Evolutionary conservation across 2,329 filamentous ascomycete genomes (phyloP), one percentile per base, ranked within the genome.

Genomic region (Tolypocladium paradoxum): DNA sequence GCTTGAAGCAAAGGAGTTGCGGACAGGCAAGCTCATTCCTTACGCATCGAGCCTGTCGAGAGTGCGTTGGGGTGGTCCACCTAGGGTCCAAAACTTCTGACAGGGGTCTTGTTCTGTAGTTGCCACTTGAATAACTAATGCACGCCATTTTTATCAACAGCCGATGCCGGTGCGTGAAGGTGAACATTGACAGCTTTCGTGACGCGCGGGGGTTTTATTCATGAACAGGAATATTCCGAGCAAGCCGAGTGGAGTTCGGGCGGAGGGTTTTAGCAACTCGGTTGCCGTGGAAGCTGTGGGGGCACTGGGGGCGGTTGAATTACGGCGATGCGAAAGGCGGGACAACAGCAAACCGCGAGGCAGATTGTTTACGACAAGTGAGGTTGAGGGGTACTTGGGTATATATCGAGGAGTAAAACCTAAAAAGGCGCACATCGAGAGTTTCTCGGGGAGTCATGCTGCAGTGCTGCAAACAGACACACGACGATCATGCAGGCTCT

Each of bases 251-350:
- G 22, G 24, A 45, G 40, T 29, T 45, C 18, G 43, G 43, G 48
- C 29, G 36, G 29, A 34, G 16, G 49, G 43, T 43, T 54, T 47
- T 48, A 50, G 48, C 46, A 49, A 27, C 48, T 33, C 49, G 53
- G 57, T 60, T 60, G 57, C 57, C 40, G 45, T 55, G 58, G 60
- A 60, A 59, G 57, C 46, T 14, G 43, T 47, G 43, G 43, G 38
- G 43, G 27, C 27, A 43, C 27, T 47, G 43, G 43, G 38, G 43
- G 27, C 27, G 38, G 43, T 57, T 53, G 38, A 54, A 54, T 53
- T 55, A 52, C 54, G 27, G 51, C 43, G 48, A 48, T 38, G 24
- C 14, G 18, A 46, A 46, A n/a, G 27, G 43, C 43, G 38, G 33
- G n/a, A 53, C 46, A 49, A 45, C 27, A 50, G 50, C 22, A 53